Base-by-base conservation (phyloP, 1,284 basidiomycete genomes). In the Neonothopanus nambi region DNA sequence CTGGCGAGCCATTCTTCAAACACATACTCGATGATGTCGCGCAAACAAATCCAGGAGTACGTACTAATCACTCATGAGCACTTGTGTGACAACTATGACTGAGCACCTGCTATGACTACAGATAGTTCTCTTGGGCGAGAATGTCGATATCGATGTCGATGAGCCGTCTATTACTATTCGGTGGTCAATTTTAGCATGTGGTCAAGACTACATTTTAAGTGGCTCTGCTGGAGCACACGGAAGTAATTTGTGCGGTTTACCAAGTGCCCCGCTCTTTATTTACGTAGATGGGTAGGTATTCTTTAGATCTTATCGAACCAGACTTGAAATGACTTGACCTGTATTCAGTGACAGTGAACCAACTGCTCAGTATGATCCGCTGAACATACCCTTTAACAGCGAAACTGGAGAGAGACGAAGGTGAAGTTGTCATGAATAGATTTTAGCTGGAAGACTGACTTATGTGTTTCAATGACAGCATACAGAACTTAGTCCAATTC, bases 141-240 rank as follows among this genome's bases (percentile, higher is more conserved):
- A 55, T 35, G 49, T 58, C 36, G 57, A 55, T 24, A 51, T 58
- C n/a, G 57, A 55, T 42, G 35, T 55, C 33, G 57, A 53, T 24
- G 81, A 84, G 60, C 81, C 81, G 0, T 72, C 79, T 0, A 61
- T 83, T 42, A 77, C 76, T 4, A 71, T 84, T 35, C 76, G 80
- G 5, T 84, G 81, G 81, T 77, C 79, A 17, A 72, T 83, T 30
- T 58, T 80, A n/a, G 80, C 74, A 5, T 84, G 82, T 59, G 82
- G 82, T 11, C 55, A 67, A 15, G 70, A 61, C 0, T 73, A 70
- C 54, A 64, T 79, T 23, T 72, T 83, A n/a, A 64, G 73, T 15
- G 75, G 74, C 3, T 81, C 81, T n/a, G 66, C 69, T 52, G 79
- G 77, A 15, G 61, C 72, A 8, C 80, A 82, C 60, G 77, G 75